Evolutionary conservation across 2,329 filamentous ascomycete species (phyloP).

Genomic region (Xylaria sp.): DNA sequence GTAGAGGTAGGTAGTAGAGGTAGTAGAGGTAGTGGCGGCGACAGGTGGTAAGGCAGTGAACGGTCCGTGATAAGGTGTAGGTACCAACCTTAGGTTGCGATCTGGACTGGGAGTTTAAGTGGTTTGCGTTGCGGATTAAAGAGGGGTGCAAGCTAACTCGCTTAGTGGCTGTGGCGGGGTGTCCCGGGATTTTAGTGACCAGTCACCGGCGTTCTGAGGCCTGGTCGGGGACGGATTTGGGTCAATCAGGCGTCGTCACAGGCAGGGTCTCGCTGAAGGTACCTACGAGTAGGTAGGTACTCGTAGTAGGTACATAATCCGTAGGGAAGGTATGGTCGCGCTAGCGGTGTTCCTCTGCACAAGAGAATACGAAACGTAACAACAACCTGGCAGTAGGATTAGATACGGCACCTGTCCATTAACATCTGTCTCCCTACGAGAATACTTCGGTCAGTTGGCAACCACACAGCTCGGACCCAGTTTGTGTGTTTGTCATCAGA

Average conservation of each 20-base stretch:
- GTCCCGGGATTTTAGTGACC: neutral
- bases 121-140: neutral
- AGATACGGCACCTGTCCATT: too few species aligned
- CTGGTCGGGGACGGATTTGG: neutral
- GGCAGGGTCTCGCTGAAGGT: slow-evolving; percentile 1
- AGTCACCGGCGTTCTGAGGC: neutral
- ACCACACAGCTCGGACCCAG: too few species aligned
- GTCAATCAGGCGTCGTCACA: slow-evolving; percentile 7
- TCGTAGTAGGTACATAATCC: too few species aligned
- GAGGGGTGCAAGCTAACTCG: slow-evolving; percentile 17
- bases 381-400: too few species aligned
- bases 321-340: neutral
- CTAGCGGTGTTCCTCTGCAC: neutral
- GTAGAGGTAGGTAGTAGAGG: neutral
- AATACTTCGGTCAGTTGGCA: too few species aligned
- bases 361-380: too few species aligned
- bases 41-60: neutral
- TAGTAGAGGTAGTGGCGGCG: slow-evolving; percentile 5
- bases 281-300: too few species aligned
- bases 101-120: slow-evolving; percentile 11
- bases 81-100: neutral
- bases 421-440: too few species aligned
- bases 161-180: slow-evolving; percentile 14
- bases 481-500: too few species aligned
- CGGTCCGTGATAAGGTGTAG: neutral